Evolutionary conservation across 1,139 yeast species (phyloP).

Genomic region (Wickerhamiella pararugosa): DNA sequence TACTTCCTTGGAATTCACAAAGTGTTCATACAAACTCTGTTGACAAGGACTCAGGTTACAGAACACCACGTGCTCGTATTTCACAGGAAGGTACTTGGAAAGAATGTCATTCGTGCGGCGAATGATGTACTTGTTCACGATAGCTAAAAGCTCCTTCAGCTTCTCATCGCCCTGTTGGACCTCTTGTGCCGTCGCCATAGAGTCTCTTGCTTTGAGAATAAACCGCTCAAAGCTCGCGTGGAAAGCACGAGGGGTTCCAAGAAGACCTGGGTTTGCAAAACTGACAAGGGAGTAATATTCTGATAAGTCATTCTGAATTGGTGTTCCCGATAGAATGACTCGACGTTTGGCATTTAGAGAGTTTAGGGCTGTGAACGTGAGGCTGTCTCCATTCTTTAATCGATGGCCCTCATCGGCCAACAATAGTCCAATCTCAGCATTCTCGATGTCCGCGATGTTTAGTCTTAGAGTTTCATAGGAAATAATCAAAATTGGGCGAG

Average conservation of each 20-base stretch:
- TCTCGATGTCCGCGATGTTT: slow-evolving; percentile 61
- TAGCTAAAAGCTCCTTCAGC: slow-evolving; percentile 49
- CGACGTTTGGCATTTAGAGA: slow-evolving; percentile 73
- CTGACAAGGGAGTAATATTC: slow-evolving; percentile 85
- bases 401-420: slow-evolving; percentile 97
- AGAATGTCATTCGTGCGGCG: slow-evolving; percentile 91
- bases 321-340: slow-evolving; percentile 91
- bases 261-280: slow-evolving; percentile 87
- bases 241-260: slow-evolving; percentile 76
- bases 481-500: slow-evolving; percentile 86
- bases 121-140: slow-evolving; percentile 82
- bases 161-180: slow-evolving; percentile 57
- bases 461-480: slow-evolving; percentile 88
- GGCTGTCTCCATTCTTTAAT: slow-evolving; percentile 84
- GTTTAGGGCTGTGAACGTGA: slow-evolving; percentile 78
- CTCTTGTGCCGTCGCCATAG: slow-evolving; percentile 75
- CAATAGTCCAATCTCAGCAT: slow-evolving; percentile 74
- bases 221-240: slow-evolving; percentile 70
- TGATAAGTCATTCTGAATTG: slow-evolving; percentile 89
- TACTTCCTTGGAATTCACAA: slow-evolving; percentile 70
- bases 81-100: slow-evolving; percentile 85
- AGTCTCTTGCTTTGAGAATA: slow-evolving; percentile 77
- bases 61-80: slow-evolving; percentile 90
- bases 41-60: slow-evolving; percentile 77
- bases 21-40: slow-evolving; percentile 49